Evolutionary conservation across 208 protist genomes (phyloP), one percentile per base, ranked within the genome.

Genomic region (Trypanosoma melophagium): DNA sequence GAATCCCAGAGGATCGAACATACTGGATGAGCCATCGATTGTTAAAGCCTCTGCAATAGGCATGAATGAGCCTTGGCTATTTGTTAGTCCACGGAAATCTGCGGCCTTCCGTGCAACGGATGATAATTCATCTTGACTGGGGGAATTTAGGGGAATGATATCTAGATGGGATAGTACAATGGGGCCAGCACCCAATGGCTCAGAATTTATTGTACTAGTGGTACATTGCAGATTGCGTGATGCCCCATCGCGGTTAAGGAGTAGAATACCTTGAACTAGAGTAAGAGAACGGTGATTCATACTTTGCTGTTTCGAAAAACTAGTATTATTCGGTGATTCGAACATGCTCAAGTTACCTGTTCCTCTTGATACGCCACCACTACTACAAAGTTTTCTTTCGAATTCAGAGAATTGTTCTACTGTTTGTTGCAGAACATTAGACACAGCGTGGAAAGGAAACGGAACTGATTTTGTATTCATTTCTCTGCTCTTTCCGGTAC

Each of bases 1-100:
- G 42, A 90, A 75, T 25, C 68, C 56, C 3, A 66, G 63, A 40
- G 78, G 78, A 54, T 90, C 80, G 7, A 90, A 60, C 28, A 86
- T 42, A 7, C 65, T 73, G 35, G 70, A 83, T 10, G 65, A 55
- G 55, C 60, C 73, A 60, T 58, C 70, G n/a, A 76, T 40, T 40
- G 21, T 42, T 41, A 51, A 13, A 25, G 9, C 7, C 1, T 67
- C 31, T 19, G 17, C 14, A 17, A 58, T 35, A 35, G 28, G n/a
- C n/a, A n/a, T n/a, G n/a, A n/a, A n/a, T n/a, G n/a, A n/a, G n/a
- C n/a, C n/a, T n/a, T n/a, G n/a, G n/a, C n/a, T n/a, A n/a, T n/a
- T n/a, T n/a, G n/a, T n/a, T n/a, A n/a, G n/a, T n/a, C n/a, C n/a
- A n/a, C n/a, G n/a, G n/a, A n/a, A n/a, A n/a, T n/a, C 57, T 72